Conservation (phyloP, 2,329 filamentous ascomycete genomes). For the Cladophialophora carrionii region DNA sequence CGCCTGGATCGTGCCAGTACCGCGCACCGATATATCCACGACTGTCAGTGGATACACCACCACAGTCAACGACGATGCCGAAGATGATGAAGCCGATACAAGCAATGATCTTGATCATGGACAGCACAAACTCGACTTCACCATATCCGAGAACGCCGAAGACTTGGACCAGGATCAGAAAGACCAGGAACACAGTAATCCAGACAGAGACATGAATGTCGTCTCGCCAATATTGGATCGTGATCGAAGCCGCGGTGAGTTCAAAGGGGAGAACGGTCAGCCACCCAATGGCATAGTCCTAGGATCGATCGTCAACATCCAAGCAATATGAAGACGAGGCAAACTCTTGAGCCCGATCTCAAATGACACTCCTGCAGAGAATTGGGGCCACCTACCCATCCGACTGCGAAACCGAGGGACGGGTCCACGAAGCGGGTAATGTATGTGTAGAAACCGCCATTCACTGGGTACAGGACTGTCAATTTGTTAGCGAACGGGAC, state of each 20-base stretch:
- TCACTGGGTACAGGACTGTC: conserved; percentile 62
- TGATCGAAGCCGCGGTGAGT: conserved; percentile 53
- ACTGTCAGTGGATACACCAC: conserved; percentile 54
- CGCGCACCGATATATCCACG: conserved; percentile 32
- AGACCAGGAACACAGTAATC: conserved; percentile 37
- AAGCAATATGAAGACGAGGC: background rate
- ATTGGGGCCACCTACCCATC: conserved; percentile 46
- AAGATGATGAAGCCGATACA: conserved; percentile 72
- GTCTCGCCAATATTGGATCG: conserved; percentile 62
- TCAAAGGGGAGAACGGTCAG: conserved; percentile 59
- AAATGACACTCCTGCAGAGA: background rate
- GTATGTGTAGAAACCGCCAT: conserved; percentile 65
- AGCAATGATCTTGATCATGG: conserved; percentile 61
- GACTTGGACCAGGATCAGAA: conserved; percentile 40
- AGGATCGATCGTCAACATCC: background rate
- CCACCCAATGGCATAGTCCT: conserved; percentile 56
- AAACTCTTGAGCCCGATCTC: background rate
- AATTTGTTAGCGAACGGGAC: background rate
- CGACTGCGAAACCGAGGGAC: conserved; percentile 24
- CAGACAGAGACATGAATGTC: conserved; percentile 40
- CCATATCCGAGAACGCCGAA: conserved; percentile 59
- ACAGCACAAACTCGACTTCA: conserved; percentile 60
- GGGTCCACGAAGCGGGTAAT: conserved; percentile 56
- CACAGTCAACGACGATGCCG: conserved; percentile 81
- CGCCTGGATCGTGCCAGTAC: conserved; percentile 41